phyloP scores from a whole-genome alignment of 345 rosid species.

The Rhizophora apiculata region DNA sequence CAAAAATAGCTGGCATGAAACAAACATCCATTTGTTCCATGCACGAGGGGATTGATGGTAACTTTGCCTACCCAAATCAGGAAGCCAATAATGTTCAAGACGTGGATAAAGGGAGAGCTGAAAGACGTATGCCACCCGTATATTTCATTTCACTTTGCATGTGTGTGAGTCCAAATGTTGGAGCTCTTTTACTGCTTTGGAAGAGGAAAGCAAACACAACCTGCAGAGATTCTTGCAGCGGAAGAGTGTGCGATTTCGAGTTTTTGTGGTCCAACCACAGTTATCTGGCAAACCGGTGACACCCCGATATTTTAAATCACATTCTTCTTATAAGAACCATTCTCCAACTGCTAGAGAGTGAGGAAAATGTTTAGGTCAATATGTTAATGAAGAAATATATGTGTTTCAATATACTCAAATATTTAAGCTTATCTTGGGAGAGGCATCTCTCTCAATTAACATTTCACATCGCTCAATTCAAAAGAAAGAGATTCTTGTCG shows the following conservation, averaged over 20 bases:
- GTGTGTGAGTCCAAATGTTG: slow-evolving; percentile 9
- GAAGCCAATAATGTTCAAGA: slow-evolving; percentile 32
- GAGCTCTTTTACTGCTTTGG: neutral
- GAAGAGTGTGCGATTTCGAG: slow-evolving; percentile 1
- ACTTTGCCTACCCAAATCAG: slow-evolving; percentile 25
- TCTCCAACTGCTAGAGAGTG: too few relatives aligned
- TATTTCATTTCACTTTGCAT: slow-evolving; percentile 6
- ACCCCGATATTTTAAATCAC: neutral
- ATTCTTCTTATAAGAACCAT: too few relatives aligned
- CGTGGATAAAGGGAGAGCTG: neutral
- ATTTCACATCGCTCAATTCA: too few relatives aligned
- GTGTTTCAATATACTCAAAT: too few relatives aligned
- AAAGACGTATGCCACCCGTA: neutral
- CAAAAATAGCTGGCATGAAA: neutral
- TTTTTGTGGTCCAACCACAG: slow-evolving; percentile 33
- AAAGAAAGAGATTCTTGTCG: too few relatives aligned
- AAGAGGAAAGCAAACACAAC: slow-evolving; percentile 18
- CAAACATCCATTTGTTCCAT: neutral
- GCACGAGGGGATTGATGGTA: neutral
- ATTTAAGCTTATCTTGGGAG: too few relatives aligned
- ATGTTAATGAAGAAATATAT: too few relatives aligned
- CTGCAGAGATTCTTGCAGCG: slow-evolving; percentile 48
- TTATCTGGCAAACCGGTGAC: slow-evolving; percentile 16
- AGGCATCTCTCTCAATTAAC: too few relatives aligned
- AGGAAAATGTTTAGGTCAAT: too few relatives aligned